These are phyloP conservation scores for Microdochium paspali DNA, from an alignment of 2,329 filamentous ascomycete species.

Conservation along the genomic window DNA sequence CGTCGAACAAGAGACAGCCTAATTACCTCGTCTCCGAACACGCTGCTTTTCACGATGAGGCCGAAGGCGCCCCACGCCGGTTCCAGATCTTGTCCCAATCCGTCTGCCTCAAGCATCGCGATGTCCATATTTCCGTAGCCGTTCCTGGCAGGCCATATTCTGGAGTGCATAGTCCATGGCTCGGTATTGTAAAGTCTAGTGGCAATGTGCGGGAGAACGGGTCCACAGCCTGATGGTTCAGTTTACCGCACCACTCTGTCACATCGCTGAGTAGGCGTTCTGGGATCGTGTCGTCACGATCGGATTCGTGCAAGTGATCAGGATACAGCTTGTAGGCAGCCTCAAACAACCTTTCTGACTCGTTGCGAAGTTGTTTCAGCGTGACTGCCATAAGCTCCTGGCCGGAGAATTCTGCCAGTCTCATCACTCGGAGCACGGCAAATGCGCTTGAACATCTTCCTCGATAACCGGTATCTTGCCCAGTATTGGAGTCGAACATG, in stretches of 20 bases:
- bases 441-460: neutral
- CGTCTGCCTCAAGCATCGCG: neutral
- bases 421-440: neutral
- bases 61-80: neutral
- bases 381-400: neutral
- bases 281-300: neutral
- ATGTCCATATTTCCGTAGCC: neutral
- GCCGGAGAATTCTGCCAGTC: neutral
- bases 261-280: neutral
- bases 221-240: neutral
- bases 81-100: neutral
- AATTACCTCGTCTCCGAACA: too few species aligned
- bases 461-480: neutral
- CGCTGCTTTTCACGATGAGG: neutral
- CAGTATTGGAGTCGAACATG: neutral
- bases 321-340: neutral
- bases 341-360: neutral
- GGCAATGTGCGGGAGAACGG: neutral
- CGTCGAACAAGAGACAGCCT: too few species aligned
- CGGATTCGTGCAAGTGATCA: neutral
- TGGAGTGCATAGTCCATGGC: neutral
- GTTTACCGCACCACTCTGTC: neutral
- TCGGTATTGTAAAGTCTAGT: neutral
- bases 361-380: neutral
- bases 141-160: neutral